Conservation (phyloP, 805 yeast genomes). For the Saturnispora sanitii region DNA sequence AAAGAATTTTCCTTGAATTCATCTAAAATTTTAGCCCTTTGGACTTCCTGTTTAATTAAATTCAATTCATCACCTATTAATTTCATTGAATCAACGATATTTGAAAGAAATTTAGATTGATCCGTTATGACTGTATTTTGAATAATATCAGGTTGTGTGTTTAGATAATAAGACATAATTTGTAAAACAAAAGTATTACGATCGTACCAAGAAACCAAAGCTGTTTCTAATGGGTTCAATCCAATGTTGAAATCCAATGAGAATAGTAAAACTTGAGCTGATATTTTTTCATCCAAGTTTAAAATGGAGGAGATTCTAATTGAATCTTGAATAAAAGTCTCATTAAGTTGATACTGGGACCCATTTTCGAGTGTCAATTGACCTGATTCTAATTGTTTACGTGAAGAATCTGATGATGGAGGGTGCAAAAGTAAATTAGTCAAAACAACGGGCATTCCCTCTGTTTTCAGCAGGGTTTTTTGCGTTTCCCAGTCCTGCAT, state of each 20-base stretch:
- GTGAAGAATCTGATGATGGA: constrained; percentile 36
- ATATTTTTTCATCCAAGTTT: constrained; percentile 63
- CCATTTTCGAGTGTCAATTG: constrained; percentile 43
- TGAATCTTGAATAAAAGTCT: constrained; percentile 53
- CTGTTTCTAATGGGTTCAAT: constrained; percentile 44
- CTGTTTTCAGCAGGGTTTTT: no score
- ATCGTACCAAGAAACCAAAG: constrained; percentile 55
- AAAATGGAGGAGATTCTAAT: constrained; percentile 52
- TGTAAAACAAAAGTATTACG: constrained; percentile 70
- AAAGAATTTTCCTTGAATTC: constrained; percentile 37
- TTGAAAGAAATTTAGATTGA: constrained; percentile 3
- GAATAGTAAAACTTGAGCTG: constrained; percentile 57
- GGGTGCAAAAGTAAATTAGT: constrained; percentile 34
- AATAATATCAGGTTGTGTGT: constrained; percentile 1
- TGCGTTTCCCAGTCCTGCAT: no score
- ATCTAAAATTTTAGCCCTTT: constrained; percentile 40
- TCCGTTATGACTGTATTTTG: neutral
- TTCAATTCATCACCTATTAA: constrained; percentile 47
- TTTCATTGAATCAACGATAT: constrained; percentile 40
- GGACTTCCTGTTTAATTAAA: constrained; percentile 42
- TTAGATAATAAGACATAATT: constrained; percentile 36
- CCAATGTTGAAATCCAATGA: constrained; percentile 36
- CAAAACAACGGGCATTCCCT: no score
- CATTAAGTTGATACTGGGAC: constrained; percentile 50
- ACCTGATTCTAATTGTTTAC: constrained; percentile 39